These are phyloP conservation scores for Zoysia pacifica DNA, from an alignment of 176 grass and related monocot species.

Conservation along the genomic window DNA sequence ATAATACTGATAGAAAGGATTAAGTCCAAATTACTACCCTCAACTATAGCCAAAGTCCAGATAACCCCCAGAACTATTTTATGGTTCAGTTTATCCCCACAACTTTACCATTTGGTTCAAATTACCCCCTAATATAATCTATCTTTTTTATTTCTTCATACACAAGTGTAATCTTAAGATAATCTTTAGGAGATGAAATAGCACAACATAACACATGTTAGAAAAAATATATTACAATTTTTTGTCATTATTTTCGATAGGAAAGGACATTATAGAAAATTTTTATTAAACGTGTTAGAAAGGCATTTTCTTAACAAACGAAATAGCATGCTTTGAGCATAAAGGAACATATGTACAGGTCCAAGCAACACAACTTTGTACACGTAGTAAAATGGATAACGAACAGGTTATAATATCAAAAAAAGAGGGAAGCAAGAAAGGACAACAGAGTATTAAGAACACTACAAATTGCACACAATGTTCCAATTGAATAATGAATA, in stretches of 20 bases:
- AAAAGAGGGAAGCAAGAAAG: neutral
- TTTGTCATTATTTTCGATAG: no score
- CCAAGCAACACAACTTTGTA: neutral
- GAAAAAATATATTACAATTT: no score
- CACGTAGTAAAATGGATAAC: neutral
- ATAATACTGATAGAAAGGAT: conserved; percentile 11
- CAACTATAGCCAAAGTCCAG: no score
- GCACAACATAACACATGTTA: no score
- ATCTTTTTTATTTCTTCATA: no score
- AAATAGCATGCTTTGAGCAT: neutral
- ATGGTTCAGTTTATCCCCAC: no score
- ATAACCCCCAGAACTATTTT: no score
- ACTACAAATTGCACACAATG: neutral
- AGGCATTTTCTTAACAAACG: neutral
- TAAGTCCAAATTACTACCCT: no score
- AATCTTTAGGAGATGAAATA: no score
- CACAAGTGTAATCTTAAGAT: no score
- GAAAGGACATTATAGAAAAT: neutral
- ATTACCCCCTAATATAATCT: no score
- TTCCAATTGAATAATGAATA: neutral
- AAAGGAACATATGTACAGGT: neutral
- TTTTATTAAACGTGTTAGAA: neutral
- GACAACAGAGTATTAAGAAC: neutral
- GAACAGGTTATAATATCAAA: neutral
- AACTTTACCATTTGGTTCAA: no score